Evolutionary conservation across 2,329 filamentous ascomycete genomes (phyloP).

Genomic region (Xylaria hypoxylon): DNA sequence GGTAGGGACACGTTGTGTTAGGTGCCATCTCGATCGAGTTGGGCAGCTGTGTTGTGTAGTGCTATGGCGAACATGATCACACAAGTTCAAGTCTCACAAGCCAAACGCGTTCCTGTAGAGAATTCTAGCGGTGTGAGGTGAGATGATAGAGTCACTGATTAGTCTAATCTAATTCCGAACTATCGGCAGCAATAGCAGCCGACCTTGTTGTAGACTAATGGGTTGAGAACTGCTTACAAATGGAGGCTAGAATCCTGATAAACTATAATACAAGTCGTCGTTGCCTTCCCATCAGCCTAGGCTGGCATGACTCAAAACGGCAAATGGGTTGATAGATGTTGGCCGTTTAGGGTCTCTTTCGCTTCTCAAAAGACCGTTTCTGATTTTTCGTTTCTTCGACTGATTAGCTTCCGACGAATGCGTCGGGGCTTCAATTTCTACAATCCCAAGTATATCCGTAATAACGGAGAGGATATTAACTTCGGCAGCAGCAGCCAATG

Average conservation of each 20-base stretch:
- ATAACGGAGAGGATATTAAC: slow-evolving; percentile 34
- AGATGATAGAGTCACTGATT: neutral
- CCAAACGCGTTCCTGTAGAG: neutral
- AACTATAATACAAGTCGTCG: neutral
- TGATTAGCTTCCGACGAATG: slow-evolving; percentile 2
- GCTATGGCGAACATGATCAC: too few relatives aligned
- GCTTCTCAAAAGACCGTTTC: slow-evolving; percentile 20
- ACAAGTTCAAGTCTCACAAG: neutral
- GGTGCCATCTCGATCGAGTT: neutral
- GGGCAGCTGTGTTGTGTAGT: neutral
- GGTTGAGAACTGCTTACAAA: neutral
- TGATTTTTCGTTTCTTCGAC: slow-evolving; percentile 33
- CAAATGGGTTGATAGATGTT: slow-evolving; percentile 43
- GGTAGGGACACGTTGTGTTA: neutral
- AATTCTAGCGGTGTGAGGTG: neutral
- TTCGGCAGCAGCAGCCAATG: slow-evolving; percentile 34
- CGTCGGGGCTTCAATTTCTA: slow-evolving; percentile 15
- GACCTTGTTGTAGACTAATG: neutral
- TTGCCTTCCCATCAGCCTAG: slow-evolving; percentile 8
- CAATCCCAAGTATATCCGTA: slow-evolving; percentile 40
- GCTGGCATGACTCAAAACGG: slow-evolving; percentile 40
- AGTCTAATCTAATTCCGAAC: neutral
- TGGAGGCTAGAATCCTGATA: too few relatives aligned
- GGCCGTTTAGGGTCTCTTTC: slow-evolving; percentile 29
- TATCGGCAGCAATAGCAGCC: too few relatives aligned